Evolutionary conservation across 495 filamentous ascomycete species (phyloP).

Genomic region (Penicillium lagena): DNA sequence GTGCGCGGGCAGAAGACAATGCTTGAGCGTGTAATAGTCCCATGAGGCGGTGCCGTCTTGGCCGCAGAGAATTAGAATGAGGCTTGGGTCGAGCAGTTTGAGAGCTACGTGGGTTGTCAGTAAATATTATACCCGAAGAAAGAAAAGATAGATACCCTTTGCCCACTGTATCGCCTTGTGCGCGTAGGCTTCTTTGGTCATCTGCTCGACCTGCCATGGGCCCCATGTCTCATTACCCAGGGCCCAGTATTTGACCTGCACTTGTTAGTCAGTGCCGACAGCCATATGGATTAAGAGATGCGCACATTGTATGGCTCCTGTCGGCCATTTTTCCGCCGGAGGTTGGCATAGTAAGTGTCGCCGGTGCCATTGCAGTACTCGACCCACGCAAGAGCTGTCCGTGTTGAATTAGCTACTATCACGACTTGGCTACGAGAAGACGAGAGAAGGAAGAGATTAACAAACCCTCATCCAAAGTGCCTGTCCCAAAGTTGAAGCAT

Average conservation of each 20-base stretch:
- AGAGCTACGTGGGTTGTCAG: slow-evolving; percentile 39
- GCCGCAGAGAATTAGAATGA: slow-evolving; percentile 65
- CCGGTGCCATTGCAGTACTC: slow-evolving; percentile 73
- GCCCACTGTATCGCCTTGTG: slow-evolving; percentile 72
- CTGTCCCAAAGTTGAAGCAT: slow-evolving; percentile 69
- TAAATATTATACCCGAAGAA: neutral
- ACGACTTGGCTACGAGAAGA: too few species aligned
- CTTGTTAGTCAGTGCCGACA: too few species aligned
- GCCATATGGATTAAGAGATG: too few species aligned
- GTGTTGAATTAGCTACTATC: neutral
- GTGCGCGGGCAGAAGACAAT: slow-evolving; percentile 44
- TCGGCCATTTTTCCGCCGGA: slow-evolving; percentile 64
- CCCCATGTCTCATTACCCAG: slow-evolving; percentile 73
- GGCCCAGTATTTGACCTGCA: slow-evolving; percentile 56
- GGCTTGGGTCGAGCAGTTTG: slow-evolving; percentile 63
- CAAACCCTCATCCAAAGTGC: slow-evolving; percentile 63
- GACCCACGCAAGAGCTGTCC: slow-evolving; percentile 60
- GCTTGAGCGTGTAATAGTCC: slow-evolving; percentile 65
- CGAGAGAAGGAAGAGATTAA: neutral
- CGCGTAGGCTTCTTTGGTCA: slow-evolving; percentile 69
- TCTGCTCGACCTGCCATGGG: slow-evolving; percentile 74
- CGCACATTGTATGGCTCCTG: slow-evolving; percentile 63
- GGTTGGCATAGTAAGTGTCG: slow-evolving; percentile 73
- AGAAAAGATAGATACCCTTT: slow-evolving; percentile 36
- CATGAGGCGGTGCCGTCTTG: slow-evolving; percentile 60